A percentile compares a stretch with the other conserved stretches of the same genome.
Conservation (phyloP, 1,139 yeast species). For the Candida anutae region DNA sequence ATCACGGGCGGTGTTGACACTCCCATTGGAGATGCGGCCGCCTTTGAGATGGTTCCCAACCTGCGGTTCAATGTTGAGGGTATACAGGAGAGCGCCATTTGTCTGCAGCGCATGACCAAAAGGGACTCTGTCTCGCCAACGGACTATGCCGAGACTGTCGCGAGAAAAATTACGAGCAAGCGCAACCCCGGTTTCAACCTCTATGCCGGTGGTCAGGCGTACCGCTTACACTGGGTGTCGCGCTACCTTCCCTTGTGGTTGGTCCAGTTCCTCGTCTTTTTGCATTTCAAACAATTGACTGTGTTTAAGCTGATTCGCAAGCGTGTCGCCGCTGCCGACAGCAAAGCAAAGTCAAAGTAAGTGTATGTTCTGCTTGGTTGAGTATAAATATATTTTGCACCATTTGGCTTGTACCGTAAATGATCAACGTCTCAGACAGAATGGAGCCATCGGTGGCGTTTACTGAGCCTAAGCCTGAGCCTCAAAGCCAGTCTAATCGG, state of each 20-base stretch:
- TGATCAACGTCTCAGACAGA: too few relatives aligned
- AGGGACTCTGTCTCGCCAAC: slow-evolving; percentile 16
- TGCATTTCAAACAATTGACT: slow-evolving; percentile 18
- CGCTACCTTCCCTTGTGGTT: slow-evolving; percentile 25
- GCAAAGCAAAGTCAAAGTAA: too few relatives aligned
- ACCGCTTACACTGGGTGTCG: slow-evolving; percentile 15
- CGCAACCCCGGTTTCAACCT: slow-evolving; percentile 23
- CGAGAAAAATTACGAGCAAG: slow-evolving; percentile 12
- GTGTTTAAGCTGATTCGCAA: slow-evolving; percentile 1
- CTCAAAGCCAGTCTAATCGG: too few relatives aligned
- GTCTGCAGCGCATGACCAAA: slow-evolving; percentile 21
- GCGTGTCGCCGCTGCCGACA: too few relatives aligned
- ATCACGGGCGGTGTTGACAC: slow-evolving; percentile 37
- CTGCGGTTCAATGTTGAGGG: slow-evolving; percentile 24
- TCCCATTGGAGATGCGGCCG: slow-evolving; percentile 18
- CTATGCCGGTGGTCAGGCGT: slow-evolving; percentile 20
- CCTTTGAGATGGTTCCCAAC: slow-evolving; percentile 5
- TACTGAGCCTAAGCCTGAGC: too few relatives aligned
- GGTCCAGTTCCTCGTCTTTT: slow-evolving; percentile 16
- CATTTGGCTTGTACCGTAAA: too few relatives aligned
- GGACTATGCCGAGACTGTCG: slow-evolving; percentile 25
- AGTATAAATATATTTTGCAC: too few relatives aligned
- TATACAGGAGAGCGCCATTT: slow-evolving; percentile 17
- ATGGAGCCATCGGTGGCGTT: too few relatives aligned
- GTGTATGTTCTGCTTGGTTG: too few relatives aligned